Conservation (phyloP, 2,329 filamentous ascomycete genomes). For the Diplodia seriata region DNA sequence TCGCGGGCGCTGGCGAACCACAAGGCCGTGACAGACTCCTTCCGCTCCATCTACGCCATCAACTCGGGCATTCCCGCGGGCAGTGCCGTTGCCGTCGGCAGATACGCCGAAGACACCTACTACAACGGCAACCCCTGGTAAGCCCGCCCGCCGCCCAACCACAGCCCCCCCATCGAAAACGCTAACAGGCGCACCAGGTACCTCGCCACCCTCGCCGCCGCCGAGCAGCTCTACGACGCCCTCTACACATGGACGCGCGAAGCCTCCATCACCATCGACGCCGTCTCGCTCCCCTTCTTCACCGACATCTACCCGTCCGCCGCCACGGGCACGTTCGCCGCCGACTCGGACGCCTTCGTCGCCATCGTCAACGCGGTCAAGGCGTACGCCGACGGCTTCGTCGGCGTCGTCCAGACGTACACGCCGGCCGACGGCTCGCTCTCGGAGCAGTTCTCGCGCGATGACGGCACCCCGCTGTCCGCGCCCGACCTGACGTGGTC, state of each 20-base stretch:
- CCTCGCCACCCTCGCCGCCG: constrained; percentile 27
- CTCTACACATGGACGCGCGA: constrained; percentile 30
- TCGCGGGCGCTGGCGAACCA: constrained; percentile 48
- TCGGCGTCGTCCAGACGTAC: constrained; percentile 50
- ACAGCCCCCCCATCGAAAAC: constrained; percentile 42
- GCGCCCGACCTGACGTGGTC: constrained; percentile 55
- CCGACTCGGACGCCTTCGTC: constrained; percentile 36
- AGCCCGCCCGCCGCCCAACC: constrained; percentile 43
- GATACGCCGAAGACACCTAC: constrained; percentile 54
- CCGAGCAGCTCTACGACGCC: constrained; percentile 31
- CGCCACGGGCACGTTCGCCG: constrained; percentile 25
- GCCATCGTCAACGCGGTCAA: constrained; percentile 36
- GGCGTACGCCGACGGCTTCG: constrained; percentile 50
- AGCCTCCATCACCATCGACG: constrained; percentile 21
- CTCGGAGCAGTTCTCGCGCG: constrained; percentile 53
- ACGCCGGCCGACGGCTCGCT: constrained; percentile 48
- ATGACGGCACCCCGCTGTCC: constrained; percentile 49
- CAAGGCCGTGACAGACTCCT: constrained; percentile 45
- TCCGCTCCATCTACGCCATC: constrained; percentile 48
- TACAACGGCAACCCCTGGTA: constrained; percentile 52
- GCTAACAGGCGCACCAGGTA: constrained; percentile 40
- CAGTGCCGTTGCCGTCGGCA: constrained; percentile 46
- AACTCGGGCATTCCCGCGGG: constrained; percentile 42
- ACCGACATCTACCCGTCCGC: constrained; percentile 18
- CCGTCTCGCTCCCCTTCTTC: constrained; percentile 29